These are phyloP conservation scores for Leptographium flavum DNA, from an alignment of 2,329 filamentous ascomycete genomes.

Conservation along the genomic window DNA sequence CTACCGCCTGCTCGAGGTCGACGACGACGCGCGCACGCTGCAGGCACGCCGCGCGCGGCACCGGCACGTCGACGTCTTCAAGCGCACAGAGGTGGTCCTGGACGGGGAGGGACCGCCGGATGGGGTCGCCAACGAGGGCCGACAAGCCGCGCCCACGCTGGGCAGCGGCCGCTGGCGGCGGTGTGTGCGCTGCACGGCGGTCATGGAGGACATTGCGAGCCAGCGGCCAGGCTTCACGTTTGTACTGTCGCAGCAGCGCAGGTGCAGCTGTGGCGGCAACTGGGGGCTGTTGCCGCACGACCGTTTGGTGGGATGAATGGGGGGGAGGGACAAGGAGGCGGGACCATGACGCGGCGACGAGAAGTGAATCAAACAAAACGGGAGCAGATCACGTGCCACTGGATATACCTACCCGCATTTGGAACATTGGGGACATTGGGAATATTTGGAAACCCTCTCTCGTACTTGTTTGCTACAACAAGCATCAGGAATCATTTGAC, in stretches of 20 bases:
- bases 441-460: too few species aligned
- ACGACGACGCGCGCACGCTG: conserved; percentile 38
- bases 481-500: too few species aligned
- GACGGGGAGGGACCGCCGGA: background rate
- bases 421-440: too few species aligned
- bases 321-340: too few species aligned
- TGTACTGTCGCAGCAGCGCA: conserved; percentile 38
- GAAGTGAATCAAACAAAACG: too few species aligned
- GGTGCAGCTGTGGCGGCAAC: conserved; percentile 39
- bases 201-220: conserved; percentile 47
- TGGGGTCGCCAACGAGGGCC: background rate
- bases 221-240: conserved; percentile 36
- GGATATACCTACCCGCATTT: too few species aligned
- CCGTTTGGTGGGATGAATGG: conserved; percentile 5
- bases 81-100: conserved; percentile 39
- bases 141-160: background rate
- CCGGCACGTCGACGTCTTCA: conserved; percentile 40
- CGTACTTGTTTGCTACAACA: too few species aligned
- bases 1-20: conserved; percentile 53
- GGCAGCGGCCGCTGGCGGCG: conserved; percentile 23
- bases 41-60: conserved; percentile 21
- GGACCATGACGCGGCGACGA: too few species aligned
- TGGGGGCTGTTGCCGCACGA: conserved; percentile 29
- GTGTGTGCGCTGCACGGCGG: conserved; percentile 46
- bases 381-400: too few species aligned